Percentiles rank a stretch among this genome's conserved stretches.
Evolutionary conservation across 306 rosid genomes (phyloP).

Genomic region (Cucumis hystrix): DNA sequence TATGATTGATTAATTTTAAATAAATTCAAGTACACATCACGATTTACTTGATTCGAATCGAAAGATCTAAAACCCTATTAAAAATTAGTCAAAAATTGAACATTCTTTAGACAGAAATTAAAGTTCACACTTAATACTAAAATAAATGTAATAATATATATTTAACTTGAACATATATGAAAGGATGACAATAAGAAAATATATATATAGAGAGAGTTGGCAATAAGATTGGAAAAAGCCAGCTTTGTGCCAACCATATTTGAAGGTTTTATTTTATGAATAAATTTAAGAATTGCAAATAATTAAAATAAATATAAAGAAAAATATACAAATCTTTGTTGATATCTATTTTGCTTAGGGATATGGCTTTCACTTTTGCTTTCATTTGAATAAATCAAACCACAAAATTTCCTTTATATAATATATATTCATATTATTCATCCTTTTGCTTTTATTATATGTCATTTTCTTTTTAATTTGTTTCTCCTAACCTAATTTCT

Average conservation of each 20-base stretch:
- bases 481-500: neutral
- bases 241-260: neutral
- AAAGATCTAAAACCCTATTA: no score
- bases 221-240: neutral
- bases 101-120: no score
- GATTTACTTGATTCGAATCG: no score
- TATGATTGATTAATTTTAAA: no score
- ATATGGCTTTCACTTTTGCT: neutral
- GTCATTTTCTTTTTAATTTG: neutral
- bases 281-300: no score
- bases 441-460: neutral
- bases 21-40: no score
- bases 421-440: neutral
- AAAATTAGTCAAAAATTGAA: no score
- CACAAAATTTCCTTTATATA: neutral
- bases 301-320: neutral
- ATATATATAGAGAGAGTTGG: neutral
- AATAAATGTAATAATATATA: no score
- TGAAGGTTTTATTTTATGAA: neutral
- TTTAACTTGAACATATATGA: neutral
- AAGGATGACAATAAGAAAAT: neutral
- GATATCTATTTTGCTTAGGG: neutral
- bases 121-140: no score
- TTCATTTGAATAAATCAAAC: conserved; percentile 2
- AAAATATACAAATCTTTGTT: neutral